phyloP scores from a whole-genome alignment of 192 early-diverging fungal species.

The Linnemannia hyalina region DNA sequence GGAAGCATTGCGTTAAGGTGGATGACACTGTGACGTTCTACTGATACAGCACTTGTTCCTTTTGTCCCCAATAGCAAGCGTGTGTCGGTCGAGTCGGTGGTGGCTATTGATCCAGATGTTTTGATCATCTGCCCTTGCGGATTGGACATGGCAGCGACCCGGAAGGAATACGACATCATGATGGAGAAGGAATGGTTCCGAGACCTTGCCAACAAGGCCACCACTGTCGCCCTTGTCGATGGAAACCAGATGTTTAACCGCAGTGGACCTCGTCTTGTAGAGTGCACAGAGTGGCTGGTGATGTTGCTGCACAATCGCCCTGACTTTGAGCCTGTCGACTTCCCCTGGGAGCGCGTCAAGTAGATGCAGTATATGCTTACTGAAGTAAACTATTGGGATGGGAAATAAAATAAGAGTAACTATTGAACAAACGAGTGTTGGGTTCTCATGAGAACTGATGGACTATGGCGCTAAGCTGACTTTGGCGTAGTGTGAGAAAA shows the following conservation, averaged over 20 bases:
- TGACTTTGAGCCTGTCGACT: constrained; percentile 60
- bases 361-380: neutral
- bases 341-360: constrained; percentile 61
- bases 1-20: neutral
- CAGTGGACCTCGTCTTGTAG: constrained; percentile 60
- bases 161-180: constrained; percentile 52
- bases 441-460: neutral
- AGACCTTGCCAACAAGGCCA: constrained; percentile 36
- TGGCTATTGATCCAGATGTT: constrained; percentile 49
- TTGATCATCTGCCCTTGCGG: constrained; percentile 65
- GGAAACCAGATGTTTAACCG: constrained; percentile 72
- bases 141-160: constrained; percentile 59
- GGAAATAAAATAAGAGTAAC: too few species aligned
- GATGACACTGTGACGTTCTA: too few species aligned
- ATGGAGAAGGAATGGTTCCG: constrained; percentile 57
- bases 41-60: neutral
- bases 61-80: constrained; percentile 31
- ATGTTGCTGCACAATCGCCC: constrained; percentile 57
- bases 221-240: constrained; percentile 60
- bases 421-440: too few species aligned
- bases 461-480: neutral
- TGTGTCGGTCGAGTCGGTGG: constrained; percentile 46
- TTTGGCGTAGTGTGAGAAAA: too few species aligned
- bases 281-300: constrained; percentile 60
- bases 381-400: neutral